A percentile compares a stretch with the other conserved stretches of the same genome.
phyloP scores from a whole-genome alignment of 768 basidiomycete genomes.

The Ramaria sp. region DNA sequence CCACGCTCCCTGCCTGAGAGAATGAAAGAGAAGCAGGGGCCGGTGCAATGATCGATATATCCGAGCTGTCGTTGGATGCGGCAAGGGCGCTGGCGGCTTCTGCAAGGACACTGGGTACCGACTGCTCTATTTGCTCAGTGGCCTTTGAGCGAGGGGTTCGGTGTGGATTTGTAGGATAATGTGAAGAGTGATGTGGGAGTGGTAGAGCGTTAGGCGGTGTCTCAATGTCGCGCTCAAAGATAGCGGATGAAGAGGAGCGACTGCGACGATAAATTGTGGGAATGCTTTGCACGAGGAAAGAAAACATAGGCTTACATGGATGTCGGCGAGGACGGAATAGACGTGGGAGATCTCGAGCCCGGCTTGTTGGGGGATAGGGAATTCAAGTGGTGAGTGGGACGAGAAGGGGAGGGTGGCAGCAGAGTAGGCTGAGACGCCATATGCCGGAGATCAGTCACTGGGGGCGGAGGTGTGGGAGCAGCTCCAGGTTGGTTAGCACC shows the following conservation, averaged over 20 bases:
- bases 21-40: background rate
- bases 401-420: background rate
- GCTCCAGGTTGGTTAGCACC: too few species aligned
- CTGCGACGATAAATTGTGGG: slow-evolving; percentile 13
- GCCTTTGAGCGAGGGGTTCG: slow-evolving; percentile 61
- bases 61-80: slow-evolving; percentile 10
- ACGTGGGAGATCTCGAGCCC: slow-evolving; percentile 58
- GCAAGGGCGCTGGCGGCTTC: slow-evolving; percentile 69
- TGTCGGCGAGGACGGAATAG: slow-evolving; percentile 71
- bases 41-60: slow-evolving; percentile 1
- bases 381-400: slow-evolving; percentile 1
- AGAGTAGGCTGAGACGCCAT: background rate
- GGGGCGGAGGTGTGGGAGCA: background rate
- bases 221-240: slow-evolving; percentile 89
- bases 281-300: slow-evolving; percentile 1
- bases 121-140: slow-evolving; percentile 64
- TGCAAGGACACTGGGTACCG: slow-evolving; percentile 80
- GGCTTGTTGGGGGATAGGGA: background rate
- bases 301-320: slow-evolving; percentile 45
- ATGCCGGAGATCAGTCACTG: slow-evolving; percentile 1
- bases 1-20: background rate
- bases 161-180: slow-evolving; percentile 40
- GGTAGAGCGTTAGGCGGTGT: slow-evolving; percentile 28
- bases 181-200: slow-evolving; percentile 25
- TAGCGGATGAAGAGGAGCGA: slow-evolving; percentile 78